These are phyloP conservation scores for Fusarium longipes DNA, from an alignment of 2,329 filamentous ascomycete species.

Conservation along the genomic window DNA sequence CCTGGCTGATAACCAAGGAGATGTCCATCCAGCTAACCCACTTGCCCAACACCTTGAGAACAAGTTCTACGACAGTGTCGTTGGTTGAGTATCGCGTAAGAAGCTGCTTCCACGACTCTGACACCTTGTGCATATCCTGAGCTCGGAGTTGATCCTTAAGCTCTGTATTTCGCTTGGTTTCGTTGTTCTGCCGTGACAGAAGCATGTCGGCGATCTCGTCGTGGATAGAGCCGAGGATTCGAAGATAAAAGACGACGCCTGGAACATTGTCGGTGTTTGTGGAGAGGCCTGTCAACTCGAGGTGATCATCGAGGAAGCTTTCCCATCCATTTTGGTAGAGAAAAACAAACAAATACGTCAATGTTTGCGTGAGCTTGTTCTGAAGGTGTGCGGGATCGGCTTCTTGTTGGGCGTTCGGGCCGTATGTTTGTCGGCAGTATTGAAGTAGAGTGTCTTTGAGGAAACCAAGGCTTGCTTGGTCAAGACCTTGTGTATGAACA, in stretches of 20 bases:
- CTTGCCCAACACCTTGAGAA: constrained; percentile 89
- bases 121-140: constrained; percentile 89
- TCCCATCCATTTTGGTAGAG: constrained; percentile 90
- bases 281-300: constrained; percentile 75
- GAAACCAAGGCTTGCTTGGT: constrained; percentile 75
- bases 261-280: constrained; percentile 75
- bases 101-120: constrained; percentile 91
- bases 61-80: constrained; percentile 83
- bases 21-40: constrained; percentile 99
- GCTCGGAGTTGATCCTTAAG: constrained; percentile 91
- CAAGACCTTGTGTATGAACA: constrained; percentile 81
- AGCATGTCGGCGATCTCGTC: constrained; percentile 97
- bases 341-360: constrained; percentile 92
- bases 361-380: constrained; percentile 96
- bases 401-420: constrained; percentile 65
- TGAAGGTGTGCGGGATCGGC: constrained; percentile 83
- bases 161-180: constrained; percentile 86
- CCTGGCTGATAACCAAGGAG: constrained; percentile 87
- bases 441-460: constrained; percentile 84
- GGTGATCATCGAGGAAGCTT: constrained; percentile 89
- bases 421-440: constrained; percentile 83
- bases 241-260: constrained; percentile 88
- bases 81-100: constrained; percentile 80
- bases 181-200: constrained; percentile 78
- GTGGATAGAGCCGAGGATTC: constrained; percentile 88